phyloP scores from a whole-genome alignment of 441 rosid genomes.

The Dalechampia spathulata region DNA sequence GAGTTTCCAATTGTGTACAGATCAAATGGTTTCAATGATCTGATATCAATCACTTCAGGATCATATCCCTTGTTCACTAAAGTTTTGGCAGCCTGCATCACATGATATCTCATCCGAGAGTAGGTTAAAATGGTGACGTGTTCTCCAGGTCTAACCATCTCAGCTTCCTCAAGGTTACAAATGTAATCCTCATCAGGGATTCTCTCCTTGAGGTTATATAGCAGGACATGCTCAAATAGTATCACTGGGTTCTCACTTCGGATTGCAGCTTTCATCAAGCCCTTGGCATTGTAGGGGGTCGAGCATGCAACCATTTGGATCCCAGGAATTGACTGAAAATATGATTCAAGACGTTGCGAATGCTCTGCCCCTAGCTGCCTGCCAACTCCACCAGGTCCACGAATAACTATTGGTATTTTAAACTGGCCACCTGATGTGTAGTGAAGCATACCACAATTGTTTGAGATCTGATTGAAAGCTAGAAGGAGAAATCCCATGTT shows the following conservation, averaged over 20 bases:
- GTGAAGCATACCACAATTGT: constrained; percentile 99
- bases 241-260: constrained; percentile 92
- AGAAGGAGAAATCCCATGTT: constrained; percentile 98
- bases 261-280: constrained; percentile 96
- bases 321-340: constrained; percentile 95
- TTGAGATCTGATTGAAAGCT: constrained; percentile 98
- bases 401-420: constrained; percentile 78
- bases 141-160: constrained; percentile 93
- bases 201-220: constrained; percentile 86
- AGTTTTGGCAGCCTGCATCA: constrained; percentile 93
- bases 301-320: constrained; percentile 99
- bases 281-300: constrained; percentile 94
- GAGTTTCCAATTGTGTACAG: constrained; percentile 88
- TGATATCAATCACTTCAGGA: constrained; percentile 83
- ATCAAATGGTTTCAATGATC: constrained; percentile 89
- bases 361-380: constrained; percentile 99
- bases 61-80: constrained; percentile 88
- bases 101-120: constrained; percentile 91
- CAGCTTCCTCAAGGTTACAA: constrained; percentile 86
- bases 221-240: constrained; percentile 84
- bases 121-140: constrained; percentile 80
- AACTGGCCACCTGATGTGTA: constrained; percentile 99
- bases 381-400: constrained; percentile 99
- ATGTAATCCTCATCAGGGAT: constrained; percentile 81
- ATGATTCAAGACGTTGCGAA: constrained; percentile 90